These are phyloP conservation scores for Parietaria judaica DNA, from an alignment of 306 rosid genomes.

Conservation along the genomic window DNA sequence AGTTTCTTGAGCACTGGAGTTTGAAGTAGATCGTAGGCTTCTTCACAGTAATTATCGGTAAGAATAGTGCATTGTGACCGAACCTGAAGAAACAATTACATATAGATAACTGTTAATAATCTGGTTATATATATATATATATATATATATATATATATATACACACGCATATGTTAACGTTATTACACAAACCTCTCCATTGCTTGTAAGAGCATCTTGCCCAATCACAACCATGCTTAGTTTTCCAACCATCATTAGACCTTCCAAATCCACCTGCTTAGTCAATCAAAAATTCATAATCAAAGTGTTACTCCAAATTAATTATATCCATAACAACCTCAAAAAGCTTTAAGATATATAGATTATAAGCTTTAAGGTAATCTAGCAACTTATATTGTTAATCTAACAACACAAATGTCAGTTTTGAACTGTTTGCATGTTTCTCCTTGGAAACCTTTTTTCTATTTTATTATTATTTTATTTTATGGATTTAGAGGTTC, in stretches of 20 bases:
- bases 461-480: too few species aligned
- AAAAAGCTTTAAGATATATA: too few species aligned
- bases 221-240: slow-evolving; percentile 57
- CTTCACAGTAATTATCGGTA: slow-evolving; percentile 80
- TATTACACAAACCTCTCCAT: slow-evolving; percentile 49
- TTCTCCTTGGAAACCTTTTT: too few species aligned
- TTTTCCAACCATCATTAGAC: slow-evolving; percentile 48
- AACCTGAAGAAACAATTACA: slow-evolving; percentile 32
- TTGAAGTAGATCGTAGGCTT: slow-evolving; percentile 83
- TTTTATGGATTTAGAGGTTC: too few species aligned
- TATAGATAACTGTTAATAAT: too few species aligned
- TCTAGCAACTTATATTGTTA: too few species aligned
- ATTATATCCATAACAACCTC: too few species aligned
- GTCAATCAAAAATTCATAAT: slow-evolving; percentile 16
- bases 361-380: too few species aligned
- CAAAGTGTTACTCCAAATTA: slow-evolving; percentile 14
- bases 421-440: too few species aligned
- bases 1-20: slow-evolving; percentile 64
- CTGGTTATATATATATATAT: too few species aligned
- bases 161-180: slow-evolving; percentile 14
- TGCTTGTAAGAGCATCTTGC: slow-evolving; percentile 50
- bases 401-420: too few species aligned
- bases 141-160: too few species aligned
- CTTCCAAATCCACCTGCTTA: slow-evolving; percentile 77
- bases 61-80: slow-evolving; percentile 80